Base-by-base conservation (phyloP, 108 stramenopile species). In the Pseudonitzschia delicatissima region DNA sequence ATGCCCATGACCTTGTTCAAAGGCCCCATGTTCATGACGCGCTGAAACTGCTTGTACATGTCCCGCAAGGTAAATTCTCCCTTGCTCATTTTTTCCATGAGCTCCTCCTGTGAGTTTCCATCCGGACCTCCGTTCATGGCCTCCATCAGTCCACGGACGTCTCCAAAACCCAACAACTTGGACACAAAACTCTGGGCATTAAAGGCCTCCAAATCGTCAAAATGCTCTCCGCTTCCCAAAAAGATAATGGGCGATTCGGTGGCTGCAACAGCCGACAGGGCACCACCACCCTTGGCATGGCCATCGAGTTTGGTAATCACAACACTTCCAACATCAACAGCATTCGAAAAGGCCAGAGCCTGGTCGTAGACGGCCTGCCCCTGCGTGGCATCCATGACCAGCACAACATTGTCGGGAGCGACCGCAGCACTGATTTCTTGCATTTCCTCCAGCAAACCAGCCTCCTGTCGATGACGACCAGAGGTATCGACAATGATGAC, bases 221-320 rank as follows among this genome's bases (percentile, higher is more conserved):
- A 98, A 64, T 97, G 94, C 66, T 99, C 98, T 28, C 98, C 98
- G 47, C 81, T 80, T 3, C 98, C 98, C 64, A 95, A 77, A 80
- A 99, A 99, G n/a, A 95, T 81, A 71, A 99, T 97, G 31, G 98
- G 96, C 42, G 89, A 84, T 37, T 87, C 78, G 5, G 98, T 99
- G 3, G 98, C 97, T 6, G 97, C 93, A 25, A 98, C 96, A 6
- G 98, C 98, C 8, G 87, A 89, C 47, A 99, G 75, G 0, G 98
- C 98, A n/a, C 98, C 98, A 28, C 98, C 98, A 17, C 98, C 98
- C 79, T 96, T 99, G 69, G 98, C 98, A 78, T 98, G 97, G 5
- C 98, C 98, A 81, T 99, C 98, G 32, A 99, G 77, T 80, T 99
- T 99, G 62, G 98, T 99, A 37, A 99, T 91, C 52, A 99, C 88